Evolutionary conservation across 805 yeast species (phyloP).

Genomic region (Starmerella roubikii): DNA sequence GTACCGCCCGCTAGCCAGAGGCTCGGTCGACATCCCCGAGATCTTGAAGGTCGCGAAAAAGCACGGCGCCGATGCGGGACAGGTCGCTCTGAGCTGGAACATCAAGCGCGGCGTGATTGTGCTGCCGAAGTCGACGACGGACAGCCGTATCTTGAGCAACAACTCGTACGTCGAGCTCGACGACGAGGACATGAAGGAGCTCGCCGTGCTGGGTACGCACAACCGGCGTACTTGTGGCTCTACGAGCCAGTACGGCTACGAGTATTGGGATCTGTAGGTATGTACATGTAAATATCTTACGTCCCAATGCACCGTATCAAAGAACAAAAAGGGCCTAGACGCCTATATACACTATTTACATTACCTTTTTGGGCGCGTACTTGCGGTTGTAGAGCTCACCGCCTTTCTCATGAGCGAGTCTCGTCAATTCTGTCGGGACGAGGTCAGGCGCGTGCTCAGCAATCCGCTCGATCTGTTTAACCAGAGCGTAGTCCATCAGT

Average conservation of each 20-base stretch:
- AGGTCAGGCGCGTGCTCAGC: conserved; percentile 7
- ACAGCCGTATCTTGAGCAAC: conserved; percentile 41
- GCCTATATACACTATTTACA: conserved; percentile 2
- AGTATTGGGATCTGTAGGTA: conserved; percentile 9
- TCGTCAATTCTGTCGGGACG: conserved; percentile 2
- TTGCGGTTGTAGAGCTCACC: conserved; percentile 5
- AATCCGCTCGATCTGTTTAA: conserved; percentile 6
- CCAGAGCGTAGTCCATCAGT: conserved; percentile 16
- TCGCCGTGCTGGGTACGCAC: conserved; percentile 22
- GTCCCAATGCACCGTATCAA: no score
- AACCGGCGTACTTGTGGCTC: conserved; percentile 10
- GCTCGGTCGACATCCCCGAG: conserved; percentile 37
- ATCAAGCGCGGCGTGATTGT: conserved; percentile 46
- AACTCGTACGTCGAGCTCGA: conserved; percentile 30
- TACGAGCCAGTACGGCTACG: conserved; percentile 10
- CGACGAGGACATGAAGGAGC: conserved; percentile 30
- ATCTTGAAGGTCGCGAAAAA: conserved; percentile 41
- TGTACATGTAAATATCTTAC: no score
- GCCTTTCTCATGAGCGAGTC: conserved; percentile 1
- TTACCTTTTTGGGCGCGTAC: not conserved
- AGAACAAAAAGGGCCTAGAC: no score
- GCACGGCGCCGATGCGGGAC: conserved; percentile 40
- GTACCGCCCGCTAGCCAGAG: conserved; percentile 61
- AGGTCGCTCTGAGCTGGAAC: conserved; percentile 50
- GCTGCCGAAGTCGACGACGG: conserved; percentile 58